Base-by-base conservation (phyloP, 768 basidiomycete genomes). In the Leccinellum albellum region DNA sequence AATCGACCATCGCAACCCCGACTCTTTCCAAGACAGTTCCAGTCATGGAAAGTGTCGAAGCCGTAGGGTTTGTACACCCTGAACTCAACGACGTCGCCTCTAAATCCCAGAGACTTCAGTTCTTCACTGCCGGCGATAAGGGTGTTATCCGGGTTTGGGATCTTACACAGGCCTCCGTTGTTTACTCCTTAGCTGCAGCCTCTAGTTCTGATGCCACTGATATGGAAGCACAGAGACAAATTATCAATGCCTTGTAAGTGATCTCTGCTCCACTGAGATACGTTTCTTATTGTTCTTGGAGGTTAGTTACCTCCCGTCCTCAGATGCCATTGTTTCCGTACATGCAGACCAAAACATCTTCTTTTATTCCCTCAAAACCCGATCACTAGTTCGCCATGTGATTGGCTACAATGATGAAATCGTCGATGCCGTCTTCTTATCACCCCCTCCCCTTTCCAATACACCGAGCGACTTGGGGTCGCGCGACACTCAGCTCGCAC, bases 371-470 rank as follows among this genome's bases (percentile, higher is more conserved):
- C 75, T 96, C 8, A 70, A 78, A n/a, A 82, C 83, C 1, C 80
- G 79, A 31, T 75, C 80, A 9, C 74, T 91, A 24, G 76, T 79
- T 2, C 87, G 90, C 17, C 96, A 98, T 64, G 75, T 98, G 62
- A 86, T 98, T 64, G 97, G 97, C 0, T 99, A 89, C 79, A 98
- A 98, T 71, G 97, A 99, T 73, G 96, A 98, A 73, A 94, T 98
- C 62, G 89, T 98, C 51, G 97, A 98, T 65, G 83, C 87, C 5
- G 78, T 82, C 26, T 92, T 94, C 74, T 79, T 99, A 57, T 82
- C 82, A 46, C 68, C 79, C 31, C n/a, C 65, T 24, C 48, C 69
- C 20, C 65, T 61, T 7, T 62, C 61, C 28, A 60, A 66, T 6
- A 29, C 61, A 0, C 51, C 69, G 2, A 64, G 60, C 33, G 56